Evolutionary conservation across 73 alveolate genomes (phyloP), one percentile per base, ranked within the genome.

Genomic region (Paramecium octaurelia): DNA sequence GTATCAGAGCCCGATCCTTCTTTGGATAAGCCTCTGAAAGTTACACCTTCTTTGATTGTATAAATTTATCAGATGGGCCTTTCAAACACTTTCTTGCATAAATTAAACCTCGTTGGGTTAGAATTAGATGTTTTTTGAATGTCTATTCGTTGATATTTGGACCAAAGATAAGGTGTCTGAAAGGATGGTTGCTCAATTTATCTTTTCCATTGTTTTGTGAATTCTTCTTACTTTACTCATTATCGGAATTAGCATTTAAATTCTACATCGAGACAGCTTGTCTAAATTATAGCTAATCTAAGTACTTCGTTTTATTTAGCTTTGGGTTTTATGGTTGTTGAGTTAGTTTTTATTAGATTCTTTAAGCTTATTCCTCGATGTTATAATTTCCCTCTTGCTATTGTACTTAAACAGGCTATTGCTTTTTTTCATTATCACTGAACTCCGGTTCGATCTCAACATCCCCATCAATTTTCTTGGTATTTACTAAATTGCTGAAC

Each of bases 11-110:
- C 23, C 48, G 38, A 20, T 80, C 93, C 27, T 88, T 88, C 10
- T 76, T 76, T 12, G 43, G 88, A 36, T 88, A 68, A 34, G 83
- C 60, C 44, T 88, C 93, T 3, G 93, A 29, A 9, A 88, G 68
- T 18, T 38, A 69, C 6, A 88, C 80, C 24, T 88, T 42, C 46
- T 88, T 88, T n/a, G 90, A 69, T 80, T 88, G 36, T 34, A 88
- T 88, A 44, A 88, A 88, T 43, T 88, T 88, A 18, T 88, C 93
- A 1, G 93, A 88, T 23, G 93, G 93, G 9, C 93, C 93, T 48
- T 88, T 88, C 24, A 88, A 70, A 21, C 93, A 88, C 35, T 88
- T 88, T 43, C 80, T 35, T 11, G 93, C 93, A 70, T 88, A 88
- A 6, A 88, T 80, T 46, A 88, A 70, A 38, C 93, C 93, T 42